Evolutionary conservation across 345 rosid species (phyloP), one percentile per base, ranked within the genome.

Genomic region (Dipteronia dyeriana): DNA sequence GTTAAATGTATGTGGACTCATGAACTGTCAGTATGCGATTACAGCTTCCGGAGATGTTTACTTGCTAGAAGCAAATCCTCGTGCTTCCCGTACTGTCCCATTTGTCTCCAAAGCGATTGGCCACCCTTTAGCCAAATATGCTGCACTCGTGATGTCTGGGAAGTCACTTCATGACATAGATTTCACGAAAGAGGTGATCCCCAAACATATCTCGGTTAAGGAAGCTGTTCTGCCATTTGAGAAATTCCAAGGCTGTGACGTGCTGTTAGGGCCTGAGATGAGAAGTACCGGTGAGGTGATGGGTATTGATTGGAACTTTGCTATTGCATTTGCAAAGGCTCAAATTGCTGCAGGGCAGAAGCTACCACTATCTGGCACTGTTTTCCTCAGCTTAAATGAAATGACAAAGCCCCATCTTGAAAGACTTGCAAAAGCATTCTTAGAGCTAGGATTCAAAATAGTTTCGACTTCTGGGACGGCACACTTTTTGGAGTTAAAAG

Each of bases 31-130:
- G 76, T 94, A 91, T 20, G 98, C 99, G 3, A 94, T 96, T 74
- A 86, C 98, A 64, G 76, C 90, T 31, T 85, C 93, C 34, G 91
- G 91, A 41, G 92, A 92, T 71, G 99, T 94, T 76, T 96, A 86
- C 87, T 86, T 95, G 84, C 97, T 96, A 1, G 99, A 96, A 86
- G 99, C 97, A 20, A 96, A 96, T 84, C 98, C 99, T 38, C 93
- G 97, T 70, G 98, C 99, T 80, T 96, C 98, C 38, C 95, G 97
- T 23, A 94, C 98, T 9, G 95, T 96, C 61, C 98, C 99, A 51
- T 96, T 96, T 81, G 98, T 96, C 79, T 94, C 99, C n/a, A 92
- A 96, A 89, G 90, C 97, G 43, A 96, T 92, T 70, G 99, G 99
- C 39, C 98, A 94, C 75, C 99, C 97, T 11, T 83, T 90, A 78